Conservation (phyloP, 176 grass and related monocot species). For the Hordeum marinum region DNA sequence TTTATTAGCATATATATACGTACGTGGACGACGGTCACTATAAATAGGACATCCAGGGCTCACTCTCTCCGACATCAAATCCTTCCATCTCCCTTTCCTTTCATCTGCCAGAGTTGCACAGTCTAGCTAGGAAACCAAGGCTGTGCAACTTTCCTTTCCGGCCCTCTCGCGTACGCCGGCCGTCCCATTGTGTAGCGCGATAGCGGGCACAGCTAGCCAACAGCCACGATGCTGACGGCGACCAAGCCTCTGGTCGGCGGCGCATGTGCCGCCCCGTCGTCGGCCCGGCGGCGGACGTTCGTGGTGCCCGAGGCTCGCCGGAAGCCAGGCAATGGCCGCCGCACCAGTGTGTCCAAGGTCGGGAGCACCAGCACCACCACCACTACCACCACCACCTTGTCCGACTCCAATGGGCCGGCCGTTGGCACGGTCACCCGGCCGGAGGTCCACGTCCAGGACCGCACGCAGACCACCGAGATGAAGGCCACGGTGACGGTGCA, state of each 20-base stretch:
- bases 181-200: not conserved
- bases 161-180: no score
- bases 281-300: not conserved
- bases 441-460: not conserved
- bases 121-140: not conserved
- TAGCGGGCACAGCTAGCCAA: not conserved
- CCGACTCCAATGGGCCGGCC: not conserved
- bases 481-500: constrained; percentile 47
- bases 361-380: not conserved
- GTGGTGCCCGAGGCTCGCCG: not conserved
- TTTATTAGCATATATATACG: no score
- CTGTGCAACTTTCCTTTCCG: not conserved
- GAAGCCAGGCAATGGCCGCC: not conserved
- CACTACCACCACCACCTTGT: not conserved
- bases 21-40: not conserved
- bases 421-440: not conserved
- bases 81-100: not conserved
- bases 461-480: not conserved
- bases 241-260: not conserved
- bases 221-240: constrained; percentile 9
- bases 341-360: not conserved
- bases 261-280: not conserved
- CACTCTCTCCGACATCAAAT: not conserved
- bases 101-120: no score
- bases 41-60: not conserved